Evolutionary conservation across 768 basidiomycete species (phyloP).

Genomic region (Kwoniella shandongensis): DNA sequence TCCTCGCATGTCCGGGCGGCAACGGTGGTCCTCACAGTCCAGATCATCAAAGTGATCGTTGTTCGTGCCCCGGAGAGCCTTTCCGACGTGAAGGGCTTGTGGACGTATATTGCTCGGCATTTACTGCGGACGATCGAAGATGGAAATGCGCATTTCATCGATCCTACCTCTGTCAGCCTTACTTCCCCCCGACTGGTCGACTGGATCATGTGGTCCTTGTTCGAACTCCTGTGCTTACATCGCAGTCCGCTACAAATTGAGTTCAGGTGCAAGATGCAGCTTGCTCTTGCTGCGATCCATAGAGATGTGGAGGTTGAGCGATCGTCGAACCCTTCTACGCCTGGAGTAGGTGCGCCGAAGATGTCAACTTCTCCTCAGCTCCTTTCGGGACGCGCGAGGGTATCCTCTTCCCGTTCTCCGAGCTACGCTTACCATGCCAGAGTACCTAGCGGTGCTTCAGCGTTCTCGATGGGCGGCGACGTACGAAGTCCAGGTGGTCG

Average conservation of each 20-base stretch:
- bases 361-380: slow-evolving; percentile 20
- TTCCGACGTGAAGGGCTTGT: slow-evolving; percentile 29
- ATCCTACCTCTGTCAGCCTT: not conserved
- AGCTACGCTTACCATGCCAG: slow-evolving; percentile 1
- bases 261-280: slow-evolving; percentile 27
- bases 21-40: slow-evolving; percentile 22
- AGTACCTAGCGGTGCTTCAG: not conserved
- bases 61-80: slow-evolving; percentile 33
- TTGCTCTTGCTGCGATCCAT: slow-evolving; percentile 13
- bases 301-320: slow-evolving; percentile 2
- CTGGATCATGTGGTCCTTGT: slow-evolving; percentile 39
- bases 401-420: slow-evolving; percentile 13
- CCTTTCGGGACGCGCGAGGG: slow-evolving; percentile 15
- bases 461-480: not conserved
- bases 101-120: slow-evolving; percentile 28
- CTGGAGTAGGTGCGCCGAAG: slow-evolving; percentile 1
- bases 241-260: slow-evolving; percentile 30
- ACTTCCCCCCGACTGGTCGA: slow-evolving; percentile 28
- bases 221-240: slow-evolving; percentile 33
- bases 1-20: slow-evolving; percentile 9
- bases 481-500: no score
- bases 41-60: slow-evolving; percentile 41
- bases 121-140: slow-evolving; percentile 16
- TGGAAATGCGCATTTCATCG: slow-evolving; percentile 24
- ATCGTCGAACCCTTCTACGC: slow-evolving; percentile 29